phyloP scores from a whole-genome alignment of 331 rosid genomes.

The Rhamnella rubrinervis region DNA sequence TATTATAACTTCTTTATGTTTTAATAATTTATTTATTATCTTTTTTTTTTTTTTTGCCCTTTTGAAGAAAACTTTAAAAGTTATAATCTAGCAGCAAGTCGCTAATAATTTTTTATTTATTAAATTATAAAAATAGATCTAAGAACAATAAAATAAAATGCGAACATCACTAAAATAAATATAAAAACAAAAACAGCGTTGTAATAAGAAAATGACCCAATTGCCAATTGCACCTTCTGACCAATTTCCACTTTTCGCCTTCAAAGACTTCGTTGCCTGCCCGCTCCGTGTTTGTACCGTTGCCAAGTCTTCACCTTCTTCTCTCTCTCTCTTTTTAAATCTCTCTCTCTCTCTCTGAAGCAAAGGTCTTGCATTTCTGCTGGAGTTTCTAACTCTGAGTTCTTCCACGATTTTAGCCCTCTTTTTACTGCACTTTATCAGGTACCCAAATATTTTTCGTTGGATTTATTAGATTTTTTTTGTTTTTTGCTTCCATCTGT shows the following conservation, averaged over 20 bases:
- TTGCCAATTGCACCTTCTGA: slow-evolving; percentile 16
- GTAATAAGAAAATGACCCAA: background rate
- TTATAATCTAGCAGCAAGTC: no score
- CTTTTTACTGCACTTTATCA: slow-evolving; percentile 7
- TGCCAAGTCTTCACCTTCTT: slow-evolving; percentile 27
- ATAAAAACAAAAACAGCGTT: background rate
- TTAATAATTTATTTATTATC: no score
- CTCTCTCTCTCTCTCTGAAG: background rate
- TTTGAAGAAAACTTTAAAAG: no score
- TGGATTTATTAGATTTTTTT: background rate
- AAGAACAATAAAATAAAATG: background rate
- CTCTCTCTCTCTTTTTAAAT: slow-evolving; percentile 18
- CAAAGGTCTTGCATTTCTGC: slow-evolving; percentile 13
- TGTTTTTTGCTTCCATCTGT: background rate
- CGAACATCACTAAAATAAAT: background rate
- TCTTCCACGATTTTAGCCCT: slow-evolving; percentile 8
- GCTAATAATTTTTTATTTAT: no score
- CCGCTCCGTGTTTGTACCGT: slow-evolving; percentile 17
- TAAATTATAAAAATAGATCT: no score
- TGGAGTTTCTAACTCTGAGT: slow-evolving; percentile 4
- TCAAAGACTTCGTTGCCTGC: slow-evolving; percentile 3
- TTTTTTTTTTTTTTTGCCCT: no score
- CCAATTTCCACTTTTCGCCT: slow-evolving; percentile 13
- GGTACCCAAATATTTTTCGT: slow-evolving; percentile 17
- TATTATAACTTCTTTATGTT: no score